phyloP scores from a whole-genome alignment of 2,329 filamentous ascomycete species.

The Verticillium dahliae region DNA sequence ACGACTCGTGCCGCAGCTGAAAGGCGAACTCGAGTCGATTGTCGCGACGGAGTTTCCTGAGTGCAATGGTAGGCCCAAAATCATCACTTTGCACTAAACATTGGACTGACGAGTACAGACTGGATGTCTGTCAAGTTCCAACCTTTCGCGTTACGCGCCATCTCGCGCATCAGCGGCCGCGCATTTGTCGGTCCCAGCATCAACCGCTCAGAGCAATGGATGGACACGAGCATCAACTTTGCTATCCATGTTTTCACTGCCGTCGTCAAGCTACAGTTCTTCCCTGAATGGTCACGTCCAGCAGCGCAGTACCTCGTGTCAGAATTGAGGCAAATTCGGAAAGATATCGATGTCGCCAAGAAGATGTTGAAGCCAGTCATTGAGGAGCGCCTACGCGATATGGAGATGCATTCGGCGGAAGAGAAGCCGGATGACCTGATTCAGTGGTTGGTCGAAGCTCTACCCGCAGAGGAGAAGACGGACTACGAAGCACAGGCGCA shows the following conservation, averaged over 20 bases:
- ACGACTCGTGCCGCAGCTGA: slow-evolving; percentile 37
- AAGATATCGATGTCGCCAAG: slow-evolving; percentile 34
- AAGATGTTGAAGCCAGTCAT: slow-evolving; percentile 38
- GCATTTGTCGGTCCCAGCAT: slow-evolving; percentile 45
- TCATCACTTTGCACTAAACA: background rate
- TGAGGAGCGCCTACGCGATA: slow-evolving; percentile 35
- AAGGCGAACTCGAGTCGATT: slow-evolving; percentile 38
- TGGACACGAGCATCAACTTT: slow-evolving; percentile 44
- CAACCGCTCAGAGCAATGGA: slow-evolving; percentile 47
- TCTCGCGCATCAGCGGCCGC: slow-evolving; percentile 46
- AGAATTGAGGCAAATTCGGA: slow-evolving; percentile 36
- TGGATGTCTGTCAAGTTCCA: slow-evolving; percentile 50
- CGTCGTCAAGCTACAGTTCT: slow-evolving; percentile 43
- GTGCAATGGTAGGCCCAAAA: slow-evolving; percentile 27
- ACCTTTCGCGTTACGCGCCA: slow-evolving; percentile 40
- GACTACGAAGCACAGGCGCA: slow-evolving; percentile 31
- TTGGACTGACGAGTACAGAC: slow-evolving; percentile 26
- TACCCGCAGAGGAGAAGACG: slow-evolving; percentile 29
- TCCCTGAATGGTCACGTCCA: slow-evolving; percentile 42
- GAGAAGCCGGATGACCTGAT: slow-evolving; percentile 33
- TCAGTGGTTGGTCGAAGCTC: slow-evolving; percentile 35
- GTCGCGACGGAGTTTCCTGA: slow-evolving; percentile 38
- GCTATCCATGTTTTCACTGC: slow-evolving; percentile 41
- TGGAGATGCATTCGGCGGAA: slow-evolving; percentile 28
- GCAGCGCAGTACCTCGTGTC: slow-evolving; percentile 37